These are phyloP conservation scores for Pythium phragmiticola DNA, from an alignment of 352 stramenopile species.

Conservation along the genomic window DNA sequence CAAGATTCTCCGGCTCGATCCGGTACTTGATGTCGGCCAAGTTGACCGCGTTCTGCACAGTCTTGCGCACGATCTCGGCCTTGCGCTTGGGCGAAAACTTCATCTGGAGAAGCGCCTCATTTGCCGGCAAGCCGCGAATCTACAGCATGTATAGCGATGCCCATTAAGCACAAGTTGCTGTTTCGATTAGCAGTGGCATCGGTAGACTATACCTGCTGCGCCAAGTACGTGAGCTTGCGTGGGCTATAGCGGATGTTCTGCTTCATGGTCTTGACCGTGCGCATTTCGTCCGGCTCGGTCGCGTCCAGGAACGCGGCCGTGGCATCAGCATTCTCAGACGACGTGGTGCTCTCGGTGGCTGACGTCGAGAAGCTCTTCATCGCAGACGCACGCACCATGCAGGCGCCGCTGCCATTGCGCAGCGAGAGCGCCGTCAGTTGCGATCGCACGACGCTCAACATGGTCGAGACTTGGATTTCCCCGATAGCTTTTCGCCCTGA, in stretches of 20 bases:
- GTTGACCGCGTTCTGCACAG: conserved; percentile 86
- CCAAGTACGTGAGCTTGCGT: conserved; percentile 79
- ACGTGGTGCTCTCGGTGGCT: conserved; percentile 14
- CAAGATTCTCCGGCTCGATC: conserved; percentile 83
- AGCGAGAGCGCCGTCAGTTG: conserved; percentile 61
- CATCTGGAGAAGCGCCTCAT: conserved; percentile 82
- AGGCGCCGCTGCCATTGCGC: conserved; percentile 35
- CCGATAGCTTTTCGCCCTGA: conserved; percentile 1
- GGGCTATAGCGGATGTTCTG: conserved; percentile 78
- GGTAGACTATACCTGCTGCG: conserved; percentile 47
- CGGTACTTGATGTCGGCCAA: conserved; percentile 87
- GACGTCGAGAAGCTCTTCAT: conserved; percentile 45
- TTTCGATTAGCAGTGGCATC: no score
- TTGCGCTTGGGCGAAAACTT: conserved; percentile 87
- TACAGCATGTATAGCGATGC: conserved; percentile 6
- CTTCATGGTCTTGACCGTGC: conserved; percentile 79
- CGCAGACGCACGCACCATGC: conserved; percentile 17
- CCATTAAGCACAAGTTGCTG: no score
- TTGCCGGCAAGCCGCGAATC: conserved; percentile 71
- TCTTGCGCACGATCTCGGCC: conserved; percentile 82
- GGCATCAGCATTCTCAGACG: conserved; percentile 48
- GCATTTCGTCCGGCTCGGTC: conserved; percentile 48
- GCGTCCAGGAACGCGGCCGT: conserved; percentile 63
- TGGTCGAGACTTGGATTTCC: conserved; percentile 15
- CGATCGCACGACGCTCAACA: conserved; percentile 62